These are phyloP conservation scores for Stramenopiles sp. DNA, from an alignment of 352 stramenopile species.

Conservation along the genomic window DNA sequence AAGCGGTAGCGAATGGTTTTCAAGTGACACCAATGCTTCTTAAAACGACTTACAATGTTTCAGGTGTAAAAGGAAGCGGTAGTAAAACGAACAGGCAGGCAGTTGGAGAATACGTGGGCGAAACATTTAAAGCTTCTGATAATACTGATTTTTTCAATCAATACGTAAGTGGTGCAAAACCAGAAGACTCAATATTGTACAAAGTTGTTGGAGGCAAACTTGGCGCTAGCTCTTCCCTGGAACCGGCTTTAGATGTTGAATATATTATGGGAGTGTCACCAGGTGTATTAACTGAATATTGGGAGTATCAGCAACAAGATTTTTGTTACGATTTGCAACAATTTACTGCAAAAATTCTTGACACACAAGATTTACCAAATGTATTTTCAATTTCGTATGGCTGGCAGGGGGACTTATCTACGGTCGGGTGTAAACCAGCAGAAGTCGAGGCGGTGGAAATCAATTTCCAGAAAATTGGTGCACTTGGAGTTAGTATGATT, in stretches of 20 bases:
- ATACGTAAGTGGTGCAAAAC: background rate
- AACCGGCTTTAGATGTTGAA: constrained; percentile 63
- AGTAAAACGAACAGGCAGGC: background rate
- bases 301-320: constrained; percentile 34
- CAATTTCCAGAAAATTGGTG: constrained; percentile 59
- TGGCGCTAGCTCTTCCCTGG: constrained; percentile 23
- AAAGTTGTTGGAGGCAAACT: background rate
- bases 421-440: constrained; percentile 19
- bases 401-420: constrained; percentile 51
- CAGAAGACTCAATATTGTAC: background rate
- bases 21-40: background rate
- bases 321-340: background rate
- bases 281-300: background rate
- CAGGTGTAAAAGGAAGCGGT: background rate
- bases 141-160: background rate
- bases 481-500: constrained; percentile 55
- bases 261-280: constrained; percentile 54
- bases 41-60: background rate
- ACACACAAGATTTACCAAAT: constrained; percentile 37
- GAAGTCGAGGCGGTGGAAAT: constrained; percentile 53
- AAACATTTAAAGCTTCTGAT: background rate
- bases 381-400: constrained; percentile 70
- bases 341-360: constrained; percentile 18
- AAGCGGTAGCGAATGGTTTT: background rate
- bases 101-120: background rate